Percentiles rank a stretch among this genome's conserved stretches.
Evolutionary conservation across 306 rosid species (phyloP).

Genomic region (Parietaria judaica): DNA sequence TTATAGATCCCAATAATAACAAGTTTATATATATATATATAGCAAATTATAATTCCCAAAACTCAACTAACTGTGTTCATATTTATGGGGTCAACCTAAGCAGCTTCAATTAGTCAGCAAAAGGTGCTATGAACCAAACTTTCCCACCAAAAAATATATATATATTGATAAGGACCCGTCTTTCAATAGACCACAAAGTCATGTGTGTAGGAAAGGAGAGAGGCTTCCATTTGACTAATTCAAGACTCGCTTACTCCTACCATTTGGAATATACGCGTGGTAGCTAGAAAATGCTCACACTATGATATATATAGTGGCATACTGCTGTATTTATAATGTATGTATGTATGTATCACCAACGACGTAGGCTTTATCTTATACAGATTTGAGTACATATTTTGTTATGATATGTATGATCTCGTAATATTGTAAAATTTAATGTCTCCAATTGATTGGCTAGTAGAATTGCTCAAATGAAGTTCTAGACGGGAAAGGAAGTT

Average conservation of each 20-base stretch:
- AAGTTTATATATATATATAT: not conserved
- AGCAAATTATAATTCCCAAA: not conserved
- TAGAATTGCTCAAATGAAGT: too few relatives aligned
- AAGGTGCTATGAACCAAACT: constrained; percentile 90
- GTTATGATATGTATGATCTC: too few relatives aligned
- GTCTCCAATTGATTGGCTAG: too few relatives aligned
- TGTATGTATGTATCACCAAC: too few relatives aligned
- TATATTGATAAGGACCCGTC: constrained; percentile 17
- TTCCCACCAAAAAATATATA: constrained; percentile 48
- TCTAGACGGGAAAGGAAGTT: too few relatives aligned
- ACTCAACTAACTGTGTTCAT: constrained; percentile 20
- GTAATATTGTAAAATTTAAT: too few relatives aligned
- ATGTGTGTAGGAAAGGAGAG: constrained; percentile 23
- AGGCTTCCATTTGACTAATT: constrained; percentile 46
- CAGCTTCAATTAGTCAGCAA: constrained; percentile 46
- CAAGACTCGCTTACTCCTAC: constrained; percentile 22
- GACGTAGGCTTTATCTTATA: too few relatives aligned
- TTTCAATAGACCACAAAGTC: constrained; percentile 32
- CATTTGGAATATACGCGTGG: not conserved
- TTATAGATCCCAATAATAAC: too few relatives aligned
- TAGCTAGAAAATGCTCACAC: not conserved
- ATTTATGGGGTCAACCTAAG: constrained; percentile 23
- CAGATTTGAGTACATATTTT: too few relatives aligned
- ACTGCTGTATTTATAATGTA: too few relatives aligned
- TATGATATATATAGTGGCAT: not conserved